Percentiles rank a stretch among this genome's conserved stretches.
These are phyloP conservation scores for Pseudotsuga menziesii DNA, from an alignment of 75 land plant species.

Conservation along the genomic window DNA sequence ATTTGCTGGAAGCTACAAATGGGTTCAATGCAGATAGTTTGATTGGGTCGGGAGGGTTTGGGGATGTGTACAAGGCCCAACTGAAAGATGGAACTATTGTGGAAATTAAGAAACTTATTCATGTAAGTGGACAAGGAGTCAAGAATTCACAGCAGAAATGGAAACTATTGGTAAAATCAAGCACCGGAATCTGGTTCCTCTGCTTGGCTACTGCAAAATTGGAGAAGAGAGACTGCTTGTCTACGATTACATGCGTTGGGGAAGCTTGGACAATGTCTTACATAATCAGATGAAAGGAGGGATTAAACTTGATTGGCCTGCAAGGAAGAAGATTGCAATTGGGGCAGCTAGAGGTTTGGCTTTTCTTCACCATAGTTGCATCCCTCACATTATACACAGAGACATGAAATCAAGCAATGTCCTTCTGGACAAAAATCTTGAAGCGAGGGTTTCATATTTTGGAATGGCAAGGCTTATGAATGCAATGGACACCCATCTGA, in stretches of 20 bases:
- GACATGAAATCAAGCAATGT: constrained; percentile 80
- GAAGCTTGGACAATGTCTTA: too few relatives aligned
- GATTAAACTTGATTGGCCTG: too few relatives aligned
- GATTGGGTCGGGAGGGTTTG: constrained; percentile 54
- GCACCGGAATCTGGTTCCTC: constrained; percentile 66
- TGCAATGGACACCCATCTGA: constrained; percentile 4
- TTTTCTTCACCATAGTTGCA: constrained; percentile 70
- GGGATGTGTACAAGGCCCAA: constrained; percentile 60
- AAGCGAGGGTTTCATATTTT: constrained; percentile 26
- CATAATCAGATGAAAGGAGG: too few relatives aligned
- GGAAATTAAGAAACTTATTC: constrained; percentile 69
- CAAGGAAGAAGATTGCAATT: too few relatives aligned
- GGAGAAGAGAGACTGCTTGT: too few relatives aligned
- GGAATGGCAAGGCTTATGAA: constrained; percentile 20
- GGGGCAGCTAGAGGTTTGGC: constrained; percentile 31
- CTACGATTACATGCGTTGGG: too few relatives aligned
- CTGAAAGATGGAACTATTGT: constrained; percentile 63
- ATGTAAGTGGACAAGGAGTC: constrained; percentile 52
- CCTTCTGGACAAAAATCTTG: constrained; percentile 50
- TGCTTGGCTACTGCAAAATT: too few relatives aligned
- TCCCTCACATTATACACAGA: constrained; percentile 65
- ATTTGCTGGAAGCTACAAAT: constrained; percentile 68
- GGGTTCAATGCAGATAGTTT: constrained; percentile 54
- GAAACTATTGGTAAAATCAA: constrained; percentile 71
- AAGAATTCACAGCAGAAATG: constrained; percentile 74